Base-by-base conservation (phyloP, 2,329 filamentous ascomycete genomes). In the Clathrospora elynae region DNA sequence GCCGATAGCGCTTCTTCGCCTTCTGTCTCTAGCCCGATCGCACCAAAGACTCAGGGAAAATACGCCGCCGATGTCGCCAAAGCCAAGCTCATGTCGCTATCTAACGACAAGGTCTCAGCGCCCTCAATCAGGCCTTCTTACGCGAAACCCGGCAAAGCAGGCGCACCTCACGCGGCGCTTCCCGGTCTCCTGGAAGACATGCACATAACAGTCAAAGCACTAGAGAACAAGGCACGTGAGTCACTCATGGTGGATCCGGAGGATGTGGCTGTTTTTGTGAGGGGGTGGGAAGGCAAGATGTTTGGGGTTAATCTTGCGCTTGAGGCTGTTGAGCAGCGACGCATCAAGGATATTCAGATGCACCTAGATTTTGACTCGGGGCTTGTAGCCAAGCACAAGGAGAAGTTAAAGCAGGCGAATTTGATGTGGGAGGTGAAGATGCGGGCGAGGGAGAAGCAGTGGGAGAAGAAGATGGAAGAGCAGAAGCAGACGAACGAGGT, bases 341-440 rank as follows among this genome's bases (percentile, higher is more conserved):
- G 35, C 11, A 41, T 31, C 26, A 13, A 35, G 23, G 26, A 45
- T 6, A 4, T 45, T 2, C 13, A 40, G 14, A 20, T 8, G 12
- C 26, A 48, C 11, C 26, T 48, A n/a, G 16, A 36, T 11, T 40
- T 40, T 14, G 41, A 48, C 19, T 14, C 14, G 8, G 28, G 29
- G 4, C 12, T 45, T 3, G 22, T 32, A 24, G 26, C 19, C 13
- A 16, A 20, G n/a, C 35, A 40, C 12, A 11, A 22, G 17, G 19
- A 22, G 5, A 18, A 29, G n/a, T 29, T 41, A 2, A 13, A 19
- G 6, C 10, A 25, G 3, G 17, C 40, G 9, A 14, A 32, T n/a
- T 23, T 14, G 17, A 16, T n/a, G 10, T 39, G 14, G 23, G 18
- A 11, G 26, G 45, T 14, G n/a, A 32, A 20, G n/a, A 19, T 48